A percentile compares a stretch with the other conserved stretches of the same genome.
These are phyloP conservation scores for Chaetomium cochliodes DNA, from an alignment of 495 filamentous ascomycete genomes.

Conservation along the genomic window DNA sequence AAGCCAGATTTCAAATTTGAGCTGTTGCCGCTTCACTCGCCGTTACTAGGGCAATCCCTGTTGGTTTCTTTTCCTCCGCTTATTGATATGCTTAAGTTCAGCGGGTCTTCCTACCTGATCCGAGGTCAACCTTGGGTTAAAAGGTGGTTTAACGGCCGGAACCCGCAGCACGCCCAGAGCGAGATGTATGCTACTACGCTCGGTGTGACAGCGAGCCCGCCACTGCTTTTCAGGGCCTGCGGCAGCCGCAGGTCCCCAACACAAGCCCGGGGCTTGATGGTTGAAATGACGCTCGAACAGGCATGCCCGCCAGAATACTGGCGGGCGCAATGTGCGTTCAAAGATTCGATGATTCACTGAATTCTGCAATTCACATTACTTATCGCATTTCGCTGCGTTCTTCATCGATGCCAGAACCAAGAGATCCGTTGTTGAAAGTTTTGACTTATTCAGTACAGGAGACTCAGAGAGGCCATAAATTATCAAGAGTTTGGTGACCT, in stretches of 20 bases:
- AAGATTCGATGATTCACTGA: conserved; percentile 74
- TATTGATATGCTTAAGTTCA: conserved; percentile 79
- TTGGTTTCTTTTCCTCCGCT: conserved; percentile 74
- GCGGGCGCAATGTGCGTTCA: conserved; percentile 56
- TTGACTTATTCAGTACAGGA: conserved; percentile 47
- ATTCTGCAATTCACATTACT: conserved; percentile 74
- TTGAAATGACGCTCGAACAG: conserved; percentile 38
- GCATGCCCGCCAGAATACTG: conserved; percentile 61
- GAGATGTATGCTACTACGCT: conserved; percentile 3
- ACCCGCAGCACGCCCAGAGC: conserved; percentile 3
- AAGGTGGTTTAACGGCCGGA: conserved; percentile 5
- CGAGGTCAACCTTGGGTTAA: conserved; percentile 54
- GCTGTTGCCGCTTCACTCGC: conserved; percentile 69
- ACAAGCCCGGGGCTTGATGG: conserved; percentile 38
- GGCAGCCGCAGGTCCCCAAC: conserved; percentile 7
- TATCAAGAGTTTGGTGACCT: conserved; percentile 29
- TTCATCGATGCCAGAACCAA: conserved; percentile 64
- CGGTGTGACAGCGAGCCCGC: conserved; percentile 6
- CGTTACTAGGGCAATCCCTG: conserved; percentile 68
- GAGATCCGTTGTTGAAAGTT: conserved; percentile 63
- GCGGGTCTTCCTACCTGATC: conserved; percentile 69
- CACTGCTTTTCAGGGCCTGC: conserved; percentile 7
- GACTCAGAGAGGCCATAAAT: conserved; percentile 39
- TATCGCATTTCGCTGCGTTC: conserved; percentile 72
- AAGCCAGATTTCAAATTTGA: conserved; percentile 70